phyloP scores from a whole-genome alignment of 352 stramenopile genomes.

The Pythium aquatile region DNA sequence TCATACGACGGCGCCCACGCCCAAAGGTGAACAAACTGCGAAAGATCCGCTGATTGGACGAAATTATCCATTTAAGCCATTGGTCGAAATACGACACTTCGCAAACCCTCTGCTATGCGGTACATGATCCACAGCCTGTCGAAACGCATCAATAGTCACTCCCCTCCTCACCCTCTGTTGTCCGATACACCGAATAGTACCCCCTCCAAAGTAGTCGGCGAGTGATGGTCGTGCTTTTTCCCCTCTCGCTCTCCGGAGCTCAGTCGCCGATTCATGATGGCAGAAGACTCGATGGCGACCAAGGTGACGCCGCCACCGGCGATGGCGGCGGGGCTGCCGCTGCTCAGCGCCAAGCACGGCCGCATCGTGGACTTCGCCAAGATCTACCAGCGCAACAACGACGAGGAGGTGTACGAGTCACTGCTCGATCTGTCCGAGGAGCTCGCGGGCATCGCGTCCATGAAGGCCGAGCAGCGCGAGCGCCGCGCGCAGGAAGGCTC shows the following conservation, averaged over 20 bases:
- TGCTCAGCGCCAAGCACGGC: constrained; percentile 26
- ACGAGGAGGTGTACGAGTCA: constrained; percentile 51
- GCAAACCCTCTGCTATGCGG: constrained; percentile 3
- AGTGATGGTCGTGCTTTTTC: constrained; percentile 12
- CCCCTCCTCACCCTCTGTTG: not conserved
- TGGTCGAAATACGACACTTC: constrained; percentile 15
- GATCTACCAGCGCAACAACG: constrained; percentile 63
- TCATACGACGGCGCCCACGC: constrained; percentile 20
- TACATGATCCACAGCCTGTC: not conserved
- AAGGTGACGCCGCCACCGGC: constrained; percentile 2
- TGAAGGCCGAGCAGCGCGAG: constrained; percentile 30
- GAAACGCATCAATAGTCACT: not conserved
- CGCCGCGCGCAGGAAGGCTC: constrained; percentile 23
- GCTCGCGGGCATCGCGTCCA: constrained; percentile 41
- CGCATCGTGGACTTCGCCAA: constrained; percentile 54
- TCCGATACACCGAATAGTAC: not conserved
- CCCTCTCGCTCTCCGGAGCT: not conserved
- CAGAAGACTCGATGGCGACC: constrained; percentile 8
- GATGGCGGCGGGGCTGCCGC: constrained; percentile 22
- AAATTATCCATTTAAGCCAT: constrained; percentile 22
- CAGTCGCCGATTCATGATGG: constrained; percentile 8
- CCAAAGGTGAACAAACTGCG: constrained; percentile 29
- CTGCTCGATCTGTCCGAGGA: constrained; percentile 55
- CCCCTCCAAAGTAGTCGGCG: not conserved
- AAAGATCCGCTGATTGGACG: constrained; percentile 13